These are phyloP conservation scores for Rhododendron ferrugineum DNA, from an alignment of 148 eudicot species.

Conservation along the genomic window DNA sequence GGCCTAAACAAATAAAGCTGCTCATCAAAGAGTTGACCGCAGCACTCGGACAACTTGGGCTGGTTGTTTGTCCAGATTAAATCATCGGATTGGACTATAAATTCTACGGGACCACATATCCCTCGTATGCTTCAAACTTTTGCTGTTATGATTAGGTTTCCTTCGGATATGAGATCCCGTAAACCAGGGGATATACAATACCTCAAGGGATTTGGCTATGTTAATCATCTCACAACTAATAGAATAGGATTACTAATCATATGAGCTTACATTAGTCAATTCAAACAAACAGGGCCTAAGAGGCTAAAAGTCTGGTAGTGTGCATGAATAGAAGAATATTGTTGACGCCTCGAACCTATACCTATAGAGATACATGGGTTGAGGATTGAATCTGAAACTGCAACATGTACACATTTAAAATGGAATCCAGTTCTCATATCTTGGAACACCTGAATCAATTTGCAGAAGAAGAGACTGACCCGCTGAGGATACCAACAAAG, in stretches of 20 bases:
- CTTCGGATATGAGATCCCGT: not conserved
- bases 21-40: not conserved
- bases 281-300: not conserved
- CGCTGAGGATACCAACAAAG: conserved; percentile 33
- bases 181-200: not conserved
- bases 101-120: not conserved
- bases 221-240: not conserved
- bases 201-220: not conserved
- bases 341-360: not conserved
- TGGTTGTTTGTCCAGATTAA: not conserved
- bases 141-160: not conserved
- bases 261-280: not conserved
- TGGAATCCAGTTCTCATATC: not conserved
- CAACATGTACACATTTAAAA: not conserved
- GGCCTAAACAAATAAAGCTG: not conserved
- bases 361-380: not conserved
- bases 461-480: conserved; percentile 42
- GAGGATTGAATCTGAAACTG: not conserved
- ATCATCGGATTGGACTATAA: not conserved
- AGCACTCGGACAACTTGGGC: not conserved
- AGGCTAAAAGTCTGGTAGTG: not conserved
- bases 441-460: not conserved
- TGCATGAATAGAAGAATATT: not conserved
- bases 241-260: not conserved
- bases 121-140: not conserved